phyloP scores from a whole-genome alignment of 305 asterid species.

The Fraxinus ornus region DNA sequence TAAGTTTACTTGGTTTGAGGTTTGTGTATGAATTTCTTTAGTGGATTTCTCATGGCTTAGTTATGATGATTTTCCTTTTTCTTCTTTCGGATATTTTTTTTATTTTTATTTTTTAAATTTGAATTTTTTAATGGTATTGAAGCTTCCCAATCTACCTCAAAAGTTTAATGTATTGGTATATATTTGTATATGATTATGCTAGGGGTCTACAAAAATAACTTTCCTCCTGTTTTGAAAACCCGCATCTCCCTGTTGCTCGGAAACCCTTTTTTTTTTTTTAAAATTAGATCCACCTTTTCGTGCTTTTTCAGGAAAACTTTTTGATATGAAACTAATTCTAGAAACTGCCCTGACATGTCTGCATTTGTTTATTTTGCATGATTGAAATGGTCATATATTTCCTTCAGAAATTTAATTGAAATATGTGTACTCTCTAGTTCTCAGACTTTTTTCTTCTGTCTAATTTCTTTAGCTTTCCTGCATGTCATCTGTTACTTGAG shows the following conservation, averaged over 20 bases:
- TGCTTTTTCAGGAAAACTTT: not conserved
- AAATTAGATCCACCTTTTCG: not conserved
- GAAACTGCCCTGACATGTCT: not conserved
- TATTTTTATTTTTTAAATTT: not conserved
- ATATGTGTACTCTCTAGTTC: not conserved
- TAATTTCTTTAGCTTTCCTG: not conserved
- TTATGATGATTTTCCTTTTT: not conserved
- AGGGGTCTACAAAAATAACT: not conserved
- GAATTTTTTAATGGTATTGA: not conserved
- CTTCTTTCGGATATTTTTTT: not conserved
- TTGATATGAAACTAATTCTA: not conserved
- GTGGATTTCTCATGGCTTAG: not conserved
- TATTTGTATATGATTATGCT: not conserved
- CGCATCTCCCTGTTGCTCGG: not conserved
- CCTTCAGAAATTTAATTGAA: not conserved
- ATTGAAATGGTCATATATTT: not conserved
- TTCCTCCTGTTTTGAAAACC: not conserved
- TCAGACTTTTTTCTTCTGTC: not conserved
- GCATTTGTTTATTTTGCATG: not conserved
- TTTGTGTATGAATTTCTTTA: constrained; percentile 26
- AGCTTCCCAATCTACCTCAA: not conserved
- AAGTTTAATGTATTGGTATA: not conserved
- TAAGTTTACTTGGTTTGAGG: constrained; percentile 89
- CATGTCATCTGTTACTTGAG: not conserved
- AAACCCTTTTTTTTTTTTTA: not conserved